Percentiles rank a stretch among this genome's conserved stretches.
phyloP scores from a whole-genome alignment of 441 rosid species.

The Pelargonium myrrhifolium region DNA sequence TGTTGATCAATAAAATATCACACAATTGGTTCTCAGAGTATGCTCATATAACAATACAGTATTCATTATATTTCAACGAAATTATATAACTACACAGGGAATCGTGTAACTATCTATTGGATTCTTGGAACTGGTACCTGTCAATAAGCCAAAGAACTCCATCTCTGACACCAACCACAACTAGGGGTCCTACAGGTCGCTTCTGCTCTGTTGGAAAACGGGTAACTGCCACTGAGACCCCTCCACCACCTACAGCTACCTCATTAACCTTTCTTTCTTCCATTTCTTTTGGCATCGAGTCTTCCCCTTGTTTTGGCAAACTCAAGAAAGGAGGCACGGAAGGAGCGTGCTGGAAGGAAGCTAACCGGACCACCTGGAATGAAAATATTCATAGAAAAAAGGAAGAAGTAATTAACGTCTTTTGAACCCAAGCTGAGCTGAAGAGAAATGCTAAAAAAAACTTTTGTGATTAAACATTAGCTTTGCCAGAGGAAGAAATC shows the following conservation, averaged over 20 bases:
- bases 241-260: constrained; percentile 99
- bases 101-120: constrained; percentile 6
- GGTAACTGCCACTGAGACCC: constrained; percentile 94
- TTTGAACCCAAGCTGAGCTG: constrained; percentile 3
- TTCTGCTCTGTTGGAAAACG: constrained; percentile 94
- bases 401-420: neutral
- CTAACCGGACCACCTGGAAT: constrained; percentile 86
- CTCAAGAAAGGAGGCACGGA: constrained; percentile 93
- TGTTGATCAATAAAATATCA: neutral
- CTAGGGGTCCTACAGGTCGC: constrained; percentile 94
- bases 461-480: too few relatives aligned
- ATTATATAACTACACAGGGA: neutral
- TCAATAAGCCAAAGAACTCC: constrained; percentile 99
- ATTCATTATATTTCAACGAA: too few relatives aligned
- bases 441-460: neutral
- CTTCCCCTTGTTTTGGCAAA: constrained; percentile 74
- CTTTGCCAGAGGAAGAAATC: too few relatives aligned
- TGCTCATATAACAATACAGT: too few relatives aligned
- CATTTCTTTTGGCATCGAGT: constrained; percentile 45
- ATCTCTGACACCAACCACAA: constrained; percentile 90
- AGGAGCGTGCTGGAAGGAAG: constrained; percentile 95
- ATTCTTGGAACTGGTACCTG: constrained; percentile 39
- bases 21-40: too few relatives aligned
- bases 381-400: constrained; percentile 9
- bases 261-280: constrained; percentile 80